Base-by-base conservation (phyloP, 2,329 filamentous ascomycete species). In the Ophiostoma sp. region DNA sequence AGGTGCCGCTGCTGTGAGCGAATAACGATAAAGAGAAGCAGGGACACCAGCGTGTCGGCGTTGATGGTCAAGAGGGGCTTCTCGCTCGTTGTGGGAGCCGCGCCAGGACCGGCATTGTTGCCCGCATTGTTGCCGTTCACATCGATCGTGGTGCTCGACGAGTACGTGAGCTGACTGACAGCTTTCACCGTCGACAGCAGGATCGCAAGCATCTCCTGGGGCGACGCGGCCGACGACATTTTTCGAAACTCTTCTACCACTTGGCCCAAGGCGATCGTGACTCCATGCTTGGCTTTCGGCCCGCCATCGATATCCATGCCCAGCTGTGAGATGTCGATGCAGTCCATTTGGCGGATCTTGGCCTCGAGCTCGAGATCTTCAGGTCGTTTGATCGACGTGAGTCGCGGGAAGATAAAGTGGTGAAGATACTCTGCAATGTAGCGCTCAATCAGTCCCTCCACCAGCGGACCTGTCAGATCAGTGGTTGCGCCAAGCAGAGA, bases 341-440 rank as follows among this genome's bases (percentile, higher is more conserved):
- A 91, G 74, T 92, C 88, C 92, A 98, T 98, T 76, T 96, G 92
- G 58, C 91, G 87, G 68, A 97, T 95, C 75, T 95, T 93, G 40
- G 88, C 86, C 76, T 98, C 94, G 5, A 99, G 82, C 73, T 97
- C 93, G 8, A 90, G 81, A 75, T 99, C 95, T 72, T 97, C 93
- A 0, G 87, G 83, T 66, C 90, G 85, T 72, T 92, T 91, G 73
- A 96, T 86, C 2, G 87, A 84, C 75, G 89, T 92, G 36, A 99
- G 81, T 63, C 90, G 86, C 0, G 93, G 91, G 75, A 97, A 99
- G 9, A 99, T 81, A 41, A 96, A 84, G 74, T 94, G 89, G 74
- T 99, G 94, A 6, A 98, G 87, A 76, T 97, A 94, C 76, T 98
- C 95, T 0, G 92, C 87, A 58, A 99, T 88, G 78, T 99, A 97